These are phyloP conservation scores for Amorphotheca resinae DNA, from an alignment of 495 filamentous ascomycete genomes.

Conservation along the genomic window DNA sequence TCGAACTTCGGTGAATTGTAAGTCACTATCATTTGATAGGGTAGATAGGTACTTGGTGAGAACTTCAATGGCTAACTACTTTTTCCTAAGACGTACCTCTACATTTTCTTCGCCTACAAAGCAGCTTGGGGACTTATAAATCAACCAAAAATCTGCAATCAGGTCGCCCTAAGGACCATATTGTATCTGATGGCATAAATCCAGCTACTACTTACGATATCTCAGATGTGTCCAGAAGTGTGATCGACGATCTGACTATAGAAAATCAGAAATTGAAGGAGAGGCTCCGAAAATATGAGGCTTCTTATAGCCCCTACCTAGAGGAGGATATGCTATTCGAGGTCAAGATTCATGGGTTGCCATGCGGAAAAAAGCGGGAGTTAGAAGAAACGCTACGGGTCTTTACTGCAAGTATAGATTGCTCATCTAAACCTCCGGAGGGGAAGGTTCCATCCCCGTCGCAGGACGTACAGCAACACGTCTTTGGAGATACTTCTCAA, in stretches of 20 bases:
- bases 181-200: conserved; percentile 16
- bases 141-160: conserved; percentile 1
- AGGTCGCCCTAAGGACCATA: not conserved
- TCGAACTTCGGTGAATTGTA: conserved; percentile 26
- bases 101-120: conserved; percentile 31
- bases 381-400: conserved; percentile 56
- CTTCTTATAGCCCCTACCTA: conserved; percentile 44
- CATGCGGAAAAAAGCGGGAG: conserved; percentile 53
- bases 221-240: conserved; percentile 47
- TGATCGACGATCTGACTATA: conserved; percentile 62
- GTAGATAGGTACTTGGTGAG: not conserved
- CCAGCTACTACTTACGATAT: conserved; percentile 34
- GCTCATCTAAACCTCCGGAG: conserved; percentile 22
- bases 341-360: conserved; percentile 57
- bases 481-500: no score
- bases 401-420: conserved; percentile 47
- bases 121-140: conserved; percentile 30
- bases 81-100: conserved; percentile 36
- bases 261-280: conserved; percentile 61
- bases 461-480: conserved; percentile 28
- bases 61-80: not conserved
- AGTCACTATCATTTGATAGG: not conserved
- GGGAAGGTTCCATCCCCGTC: conserved; percentile 9
- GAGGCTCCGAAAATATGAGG: conserved; percentile 54
- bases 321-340: conserved; percentile 61